These are phyloP conservation scores for Didymellaceae sp. DNA, from an alignment of 2,329 filamentous ascomycete species.

Conservation along the genomic window DNA sequence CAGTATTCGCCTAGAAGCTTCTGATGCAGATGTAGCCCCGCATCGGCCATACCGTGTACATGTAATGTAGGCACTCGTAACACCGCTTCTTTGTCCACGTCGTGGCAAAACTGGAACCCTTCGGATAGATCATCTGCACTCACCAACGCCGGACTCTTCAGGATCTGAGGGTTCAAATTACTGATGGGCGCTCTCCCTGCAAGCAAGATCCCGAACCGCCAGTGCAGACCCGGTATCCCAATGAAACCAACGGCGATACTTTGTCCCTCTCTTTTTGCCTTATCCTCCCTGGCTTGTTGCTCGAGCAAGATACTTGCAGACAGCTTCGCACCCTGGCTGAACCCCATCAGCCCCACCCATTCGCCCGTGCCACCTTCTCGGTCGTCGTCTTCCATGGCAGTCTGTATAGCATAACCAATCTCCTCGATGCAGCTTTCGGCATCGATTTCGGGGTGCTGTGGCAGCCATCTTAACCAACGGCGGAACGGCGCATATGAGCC, in stretches of 20 bases:
- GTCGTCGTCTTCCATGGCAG: conserved; percentile 55
- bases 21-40: conserved; percentile 65
- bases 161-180: conserved; percentile 54
- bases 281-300: conserved; percentile 62
- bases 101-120: conserved; percentile 45
- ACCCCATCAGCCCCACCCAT: conserved; percentile 60
- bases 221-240: conserved; percentile 48
- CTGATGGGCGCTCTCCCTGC: conserved; percentile 68
- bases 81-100: conserved; percentile 54
- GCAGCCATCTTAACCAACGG: conserved; percentile 68
- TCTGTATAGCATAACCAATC: conserved; percentile 54
- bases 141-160: conserved; percentile 49
- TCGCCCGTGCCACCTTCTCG: conserved; percentile 49
- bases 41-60: conserved; percentile 69
- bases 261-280: conserved; percentile 37
- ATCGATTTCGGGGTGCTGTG: conserved; percentile 62
- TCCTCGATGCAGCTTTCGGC: conserved; percentile 56
- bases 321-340: conserved; percentile 59
- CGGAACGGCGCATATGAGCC: conserved; percentile 70
- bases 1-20: conserved; percentile 66
- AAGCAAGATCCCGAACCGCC: conserved; percentile 67
- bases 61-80: conserved; percentile 68
- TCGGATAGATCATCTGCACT: conserved; percentile 53
- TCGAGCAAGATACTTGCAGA: conserved; percentile 56
- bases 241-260: conserved; percentile 30